A percentile compares a stretch with the other conserved stretches of the same genome.
phyloP scores from a whole-genome alignment of 1,284 basidiomycete species.

The Ceratobasidium sp. region DNA sequence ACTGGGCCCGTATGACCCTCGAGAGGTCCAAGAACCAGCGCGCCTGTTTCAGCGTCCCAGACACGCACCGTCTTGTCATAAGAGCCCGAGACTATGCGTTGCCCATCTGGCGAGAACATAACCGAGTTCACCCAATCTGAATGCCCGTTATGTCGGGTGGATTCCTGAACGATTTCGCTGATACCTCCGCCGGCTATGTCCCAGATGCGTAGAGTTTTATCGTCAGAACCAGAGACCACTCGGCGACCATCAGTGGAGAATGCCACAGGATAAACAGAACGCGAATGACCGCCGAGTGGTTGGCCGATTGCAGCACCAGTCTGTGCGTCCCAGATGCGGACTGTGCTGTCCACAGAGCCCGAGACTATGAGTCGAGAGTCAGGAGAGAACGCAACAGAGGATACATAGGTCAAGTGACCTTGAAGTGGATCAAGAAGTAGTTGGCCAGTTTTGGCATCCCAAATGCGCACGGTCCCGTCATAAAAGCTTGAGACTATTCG shows the following conservation, averaged over 20 bases:
- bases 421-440: too few species aligned
- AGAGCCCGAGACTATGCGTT: slow-evolving; percentile 17
- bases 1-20: slow-evolving; percentile 30
- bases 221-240: slow-evolving; percentile 37
- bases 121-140: neutral
- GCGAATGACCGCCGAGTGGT: slow-evolving; percentile 58
- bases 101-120: slow-evolving; percentile 38
- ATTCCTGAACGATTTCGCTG: neutral
- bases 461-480: too few species aligned
- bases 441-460: too few species aligned
- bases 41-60: slow-evolving; percentile 31
- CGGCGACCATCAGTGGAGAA: slow-evolving; percentile 44
- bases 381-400: too few species aligned
- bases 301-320: neutral
- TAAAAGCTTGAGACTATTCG: too few species aligned
- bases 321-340: slow-evolving; percentile 42
- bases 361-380: slow-evolving; percentile 6
- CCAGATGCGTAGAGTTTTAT: slow-evolving; percentile 44
- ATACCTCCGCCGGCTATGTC: slow-evolving; percentile 20
- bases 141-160: neutral
- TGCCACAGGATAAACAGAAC: slow-evolving; percentile 27
- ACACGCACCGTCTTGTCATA: slow-evolving; percentile 29
- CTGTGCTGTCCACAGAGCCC: slow-evolving; percentile 25
- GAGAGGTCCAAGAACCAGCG: neutral
- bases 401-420: too few species aligned